Evolutionary conservation across 2,329 filamentous ascomycete genomes (phyloP).

Genomic region (Aspergillus tubingensis): DNA sequence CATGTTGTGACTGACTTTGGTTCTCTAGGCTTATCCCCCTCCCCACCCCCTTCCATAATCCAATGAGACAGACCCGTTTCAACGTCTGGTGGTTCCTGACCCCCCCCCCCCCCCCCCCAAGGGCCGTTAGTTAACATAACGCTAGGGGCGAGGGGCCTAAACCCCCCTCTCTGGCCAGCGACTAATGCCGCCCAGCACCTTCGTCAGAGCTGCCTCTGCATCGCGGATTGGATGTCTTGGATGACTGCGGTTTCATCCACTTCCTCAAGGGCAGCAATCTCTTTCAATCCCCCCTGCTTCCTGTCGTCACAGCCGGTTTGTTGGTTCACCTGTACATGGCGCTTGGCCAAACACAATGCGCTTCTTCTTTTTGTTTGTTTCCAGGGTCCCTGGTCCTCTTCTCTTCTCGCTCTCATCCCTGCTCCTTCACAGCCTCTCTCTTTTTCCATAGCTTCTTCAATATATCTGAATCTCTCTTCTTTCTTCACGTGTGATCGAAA

Average conservation of each 20-base stretch:
- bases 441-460: neutral
- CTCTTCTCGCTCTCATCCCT: neutral
- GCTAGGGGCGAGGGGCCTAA: constrained; percentile 3
- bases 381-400: neutral
- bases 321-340: neutral
- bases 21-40: neutral
- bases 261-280: neutral
- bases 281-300: constrained; percentile 6
- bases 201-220: neutral
- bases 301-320: neutral
- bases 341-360: constrained; percentile 3
- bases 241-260: constrained; percentile 1
- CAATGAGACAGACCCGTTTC: neutral
- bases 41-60: neutral
- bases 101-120: neutral
- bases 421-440: neutral
- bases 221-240: neutral
- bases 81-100: neutral
- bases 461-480: constrained; percentile 1
- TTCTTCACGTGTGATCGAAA: constrained; percentile 4
- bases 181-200: neutral
- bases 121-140: neutral
- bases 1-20: neutral
- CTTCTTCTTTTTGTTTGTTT: neutral
- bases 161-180: neutral